phyloP scores from a whole-genome alignment of 371 early-diverging fungal genomes.

The Mucor velutinosus region DNA sequence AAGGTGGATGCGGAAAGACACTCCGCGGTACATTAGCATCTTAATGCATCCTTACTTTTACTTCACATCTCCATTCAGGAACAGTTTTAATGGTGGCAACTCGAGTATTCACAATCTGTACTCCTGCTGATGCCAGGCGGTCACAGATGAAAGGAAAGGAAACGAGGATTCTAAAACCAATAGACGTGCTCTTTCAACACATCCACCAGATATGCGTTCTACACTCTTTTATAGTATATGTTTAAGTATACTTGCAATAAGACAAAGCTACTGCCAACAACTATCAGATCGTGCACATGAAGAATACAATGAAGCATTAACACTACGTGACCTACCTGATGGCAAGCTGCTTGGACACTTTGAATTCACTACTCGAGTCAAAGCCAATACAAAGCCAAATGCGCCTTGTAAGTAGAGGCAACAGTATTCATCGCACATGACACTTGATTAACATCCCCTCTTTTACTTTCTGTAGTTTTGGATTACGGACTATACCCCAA shows the following conservation, averaged over 20 bases:
- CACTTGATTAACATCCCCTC: neutral
- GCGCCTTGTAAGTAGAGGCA: slow-evolving; percentile 23
- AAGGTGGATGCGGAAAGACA: too few species aligned
- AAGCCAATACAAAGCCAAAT: slow-evolving; percentile 31
- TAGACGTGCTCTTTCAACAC: neutral
- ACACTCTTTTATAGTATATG: slow-evolving; percentile 2
- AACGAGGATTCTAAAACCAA: neutral
- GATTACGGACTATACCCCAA: slow-evolving; percentile 84
- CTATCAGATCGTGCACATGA: slow-evolving; percentile 22
- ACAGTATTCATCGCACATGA: neutral
- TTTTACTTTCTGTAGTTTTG: slow-evolving; percentile 38
- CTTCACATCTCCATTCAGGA: too few species aligned
- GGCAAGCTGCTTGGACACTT: slow-evolving; percentile 82
- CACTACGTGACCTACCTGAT: slow-evolving; percentile 67
- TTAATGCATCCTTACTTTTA: too few species aligned
- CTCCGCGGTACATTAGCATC: too few species aligned
- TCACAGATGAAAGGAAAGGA: neutral
- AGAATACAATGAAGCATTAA: slow-evolving; percentile 66
- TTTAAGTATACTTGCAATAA: neutral
- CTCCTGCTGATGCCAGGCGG: neutral
- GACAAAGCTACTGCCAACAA: slow-evolving; percentile 2
- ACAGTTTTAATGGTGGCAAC: too few species aligned
- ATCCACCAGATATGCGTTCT: slow-evolving; percentile 4
- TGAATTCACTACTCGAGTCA: slow-evolving; percentile 63
- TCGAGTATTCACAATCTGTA: too few species aligned